Evolutionary conservation across 495 filamentous ascomycete species (phyloP), one percentile per base, ranked within the genome.

Genomic region (Penicillium robsamsonii): DNA sequence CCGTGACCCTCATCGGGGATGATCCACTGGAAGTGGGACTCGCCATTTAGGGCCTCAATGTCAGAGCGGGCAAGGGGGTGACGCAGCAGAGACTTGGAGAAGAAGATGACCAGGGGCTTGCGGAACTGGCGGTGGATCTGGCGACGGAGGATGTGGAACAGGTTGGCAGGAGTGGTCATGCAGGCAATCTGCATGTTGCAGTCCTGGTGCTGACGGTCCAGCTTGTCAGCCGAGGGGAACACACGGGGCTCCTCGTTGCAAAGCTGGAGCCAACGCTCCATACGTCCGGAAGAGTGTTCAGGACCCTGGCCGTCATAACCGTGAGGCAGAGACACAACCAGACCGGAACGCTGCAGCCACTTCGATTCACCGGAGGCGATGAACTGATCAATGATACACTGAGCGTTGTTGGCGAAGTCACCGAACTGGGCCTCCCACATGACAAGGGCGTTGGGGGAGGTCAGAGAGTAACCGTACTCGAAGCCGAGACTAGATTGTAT

Each of bases 401-500:
- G 94, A 43, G 92, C 91, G 74, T 96, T 97, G 83, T 98, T 98
- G 79, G 92, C 94, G 62, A 98, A 98, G 75, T 98, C 94, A 78
- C 94, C 94, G 71, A 98, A 98, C 76, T 98, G 94, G 31, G 94
- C 94, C 75, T 98, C 94, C 94, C 94, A 98, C 83, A 98, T 92
- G 57, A 97, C 91, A 29, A 98, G 83, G 40, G 93, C 94, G 70
- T 96, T 93, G 38, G 94, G 94, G 43, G 95, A 97, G 53, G 91
- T 95, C 45, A 98, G 75, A 9, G 95, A 97, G 79, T 98, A 98
- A 64, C 94, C 94, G 66, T 98, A 98, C 73, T 98, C 94, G 70
- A 98, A 98, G 56, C 94, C 94, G 61, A 98, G 89, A 64, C 82
- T 84, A 59, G 10, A 52, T 58, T 29, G 58, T 18, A 45, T 27